A percentile compares a stretch with the other conserved stretches of the same genome.
phyloP scores from a whole-genome alignment of 345 rosid species.

The Hirschfeldia incana region DNA sequence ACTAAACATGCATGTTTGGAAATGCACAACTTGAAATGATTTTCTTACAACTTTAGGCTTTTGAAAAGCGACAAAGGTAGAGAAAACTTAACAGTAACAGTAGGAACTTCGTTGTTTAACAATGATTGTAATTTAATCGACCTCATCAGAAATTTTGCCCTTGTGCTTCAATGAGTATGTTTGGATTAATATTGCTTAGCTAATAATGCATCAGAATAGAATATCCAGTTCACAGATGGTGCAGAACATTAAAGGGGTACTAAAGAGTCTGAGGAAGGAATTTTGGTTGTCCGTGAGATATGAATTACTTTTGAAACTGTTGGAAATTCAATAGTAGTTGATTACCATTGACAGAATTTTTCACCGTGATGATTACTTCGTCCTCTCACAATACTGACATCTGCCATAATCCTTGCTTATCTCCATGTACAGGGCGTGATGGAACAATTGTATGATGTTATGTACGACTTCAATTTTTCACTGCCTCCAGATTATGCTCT shows the following conservation, averaged over 20 bases:
- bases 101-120: background rate
- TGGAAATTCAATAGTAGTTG: background rate
- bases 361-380: background rate
- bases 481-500: constrained; percentile 95
- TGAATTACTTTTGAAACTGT: background rate
- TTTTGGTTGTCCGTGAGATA: background rate
- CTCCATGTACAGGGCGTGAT: constrained; percentile 64
- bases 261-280: background rate
- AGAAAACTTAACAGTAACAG: background rate
- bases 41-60: background rate
- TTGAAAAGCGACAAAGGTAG: background rate
- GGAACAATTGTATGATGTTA: constrained; percentile 79
- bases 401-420: background rate
- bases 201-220: background rate
- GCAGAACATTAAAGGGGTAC: background rate
- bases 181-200: background rate
- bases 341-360: background rate
- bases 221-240: background rate
- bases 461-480: constrained; percentile 88
- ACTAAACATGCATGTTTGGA: background rate
- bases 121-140: background rate
- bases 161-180: background rate
- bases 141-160: background rate
- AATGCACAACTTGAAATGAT: background rate
- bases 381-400: background rate